Conservation (phyloP, 768 basidiomycete species). For the Hericium coralloides region DNA sequence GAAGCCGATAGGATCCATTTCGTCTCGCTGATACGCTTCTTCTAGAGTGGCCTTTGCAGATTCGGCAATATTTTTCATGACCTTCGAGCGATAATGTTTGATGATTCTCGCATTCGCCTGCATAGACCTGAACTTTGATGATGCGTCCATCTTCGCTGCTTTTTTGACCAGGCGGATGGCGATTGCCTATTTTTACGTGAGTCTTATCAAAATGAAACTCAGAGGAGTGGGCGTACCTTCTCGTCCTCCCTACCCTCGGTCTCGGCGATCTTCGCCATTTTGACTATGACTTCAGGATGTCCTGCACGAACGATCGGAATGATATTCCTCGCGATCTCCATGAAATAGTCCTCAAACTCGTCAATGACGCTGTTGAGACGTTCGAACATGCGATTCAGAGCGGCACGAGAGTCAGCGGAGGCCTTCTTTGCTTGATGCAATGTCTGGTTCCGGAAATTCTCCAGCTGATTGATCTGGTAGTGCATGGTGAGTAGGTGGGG, state of each 20-base stretch:
- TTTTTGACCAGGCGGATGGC: conserved; percentile 93
- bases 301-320: conserved; percentile 73
- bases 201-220: background rate
- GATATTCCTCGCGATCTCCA: conserved; percentile 69
- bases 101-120: conserved; percentile 87
- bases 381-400: conserved; percentile 75
- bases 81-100: conserved; percentile 92
- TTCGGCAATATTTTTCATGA: conserved; percentile 69
- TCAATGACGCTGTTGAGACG: conserved; percentile 71
- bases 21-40: conserved; percentile 50
- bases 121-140: conserved; percentile 88
- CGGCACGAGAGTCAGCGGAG: conserved; percentile 53
- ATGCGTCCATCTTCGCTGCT: conserved; percentile 85
- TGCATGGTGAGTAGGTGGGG: conserved; percentile 87
- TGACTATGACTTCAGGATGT: conserved; percentile 80
- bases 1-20: conserved; percentile 61
- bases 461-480: conserved; percentile 85
- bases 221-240: conserved; percentile 46
- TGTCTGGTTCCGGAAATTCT: conserved; percentile 89
- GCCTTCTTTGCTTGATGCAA: conserved; percentile 90
- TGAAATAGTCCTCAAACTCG: conserved; percentile 80
- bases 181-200: conserved; percentile 54
- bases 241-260: conserved; percentile 90
- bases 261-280: conserved; percentile 88
- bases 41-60: conserved; percentile 70